Conservation (phyloP, 2,329 filamentous ascomycete genomes). For the Aspergillus bombycis region DNA sequence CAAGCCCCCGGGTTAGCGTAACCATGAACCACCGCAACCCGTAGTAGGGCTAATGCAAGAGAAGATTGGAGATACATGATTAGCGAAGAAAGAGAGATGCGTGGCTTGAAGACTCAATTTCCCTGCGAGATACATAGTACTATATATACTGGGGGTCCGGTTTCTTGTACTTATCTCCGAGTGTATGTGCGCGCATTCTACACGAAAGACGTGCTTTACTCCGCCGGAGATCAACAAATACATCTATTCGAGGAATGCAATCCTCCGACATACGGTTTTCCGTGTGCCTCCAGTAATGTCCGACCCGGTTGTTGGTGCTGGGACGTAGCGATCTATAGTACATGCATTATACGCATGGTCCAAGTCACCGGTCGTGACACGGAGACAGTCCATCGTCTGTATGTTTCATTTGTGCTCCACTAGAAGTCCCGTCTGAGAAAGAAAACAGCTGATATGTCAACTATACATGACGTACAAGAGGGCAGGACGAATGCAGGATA, state of each 20-base stretch:
- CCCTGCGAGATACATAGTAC: neutral
- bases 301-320: neutral
- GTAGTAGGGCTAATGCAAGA: conserved; percentile 1
- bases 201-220: neutral
- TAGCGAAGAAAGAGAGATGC: neutral
- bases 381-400: neutral
- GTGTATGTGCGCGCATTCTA: neutral
- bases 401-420: neutral
- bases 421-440: neutral
- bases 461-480: neutral
- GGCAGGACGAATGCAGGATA: neutral
- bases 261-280: neutral
- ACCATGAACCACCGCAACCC: conserved; percentile 24
- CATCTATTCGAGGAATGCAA: neutral
- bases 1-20: conserved; percentile 36
- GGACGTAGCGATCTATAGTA: neutral
- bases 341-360: neutral
- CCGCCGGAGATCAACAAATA: neutral
- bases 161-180: neutral
- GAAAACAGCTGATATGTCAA: neutral
- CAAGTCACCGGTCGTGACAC: neutral
- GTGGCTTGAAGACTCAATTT: neutral
- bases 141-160: neutral
- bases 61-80: neutral
- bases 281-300: neutral